phyloP scores from a whole-genome alignment of 208 protist species.

The Naegleria gruberi region DNA sequence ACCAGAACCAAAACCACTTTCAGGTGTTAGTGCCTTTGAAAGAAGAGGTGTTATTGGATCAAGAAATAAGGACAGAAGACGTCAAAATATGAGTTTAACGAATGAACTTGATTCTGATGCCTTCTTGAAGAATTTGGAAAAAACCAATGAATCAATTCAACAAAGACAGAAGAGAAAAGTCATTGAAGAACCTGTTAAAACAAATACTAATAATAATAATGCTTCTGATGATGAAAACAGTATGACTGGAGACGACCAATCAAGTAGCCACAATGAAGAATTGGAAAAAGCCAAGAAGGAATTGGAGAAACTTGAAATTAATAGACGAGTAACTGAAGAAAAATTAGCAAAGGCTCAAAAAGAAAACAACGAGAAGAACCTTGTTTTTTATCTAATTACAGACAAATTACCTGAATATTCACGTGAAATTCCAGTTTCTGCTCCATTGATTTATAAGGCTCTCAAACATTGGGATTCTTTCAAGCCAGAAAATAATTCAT shows the following conservation, averaged over 20 bases:
- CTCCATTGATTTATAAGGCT: not conserved
- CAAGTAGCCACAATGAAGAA: not conserved
- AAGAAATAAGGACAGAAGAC: not conserved
- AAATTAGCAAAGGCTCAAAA: not conserved
- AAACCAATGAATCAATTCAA: not conserved
- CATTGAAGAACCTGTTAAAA: not conserved
- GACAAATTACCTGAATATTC: not conserved
- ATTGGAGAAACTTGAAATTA: not conserved
- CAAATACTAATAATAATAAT: not conserved
- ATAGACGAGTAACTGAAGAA: not conserved
- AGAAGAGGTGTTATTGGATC: not conserved
- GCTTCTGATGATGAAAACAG: not conserved
- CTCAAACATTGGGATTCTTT: not conserved
- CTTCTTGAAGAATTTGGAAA: not conserved
- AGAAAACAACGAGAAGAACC: not conserved
- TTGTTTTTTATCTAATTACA: not conserved
- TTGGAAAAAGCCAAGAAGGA: not conserved
- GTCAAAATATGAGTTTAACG: not conserved
- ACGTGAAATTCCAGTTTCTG: not conserved
- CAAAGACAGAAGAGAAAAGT: not conserved
- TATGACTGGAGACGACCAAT: not conserved
- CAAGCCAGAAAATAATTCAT: not conserved
- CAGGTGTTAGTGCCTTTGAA: not conserved
- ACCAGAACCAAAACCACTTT: not conserved
- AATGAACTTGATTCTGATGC: not conserved